Base-by-base conservation (phyloP, 2,329 filamentous ascomycete species). In the Fusarium sp. region DNA sequence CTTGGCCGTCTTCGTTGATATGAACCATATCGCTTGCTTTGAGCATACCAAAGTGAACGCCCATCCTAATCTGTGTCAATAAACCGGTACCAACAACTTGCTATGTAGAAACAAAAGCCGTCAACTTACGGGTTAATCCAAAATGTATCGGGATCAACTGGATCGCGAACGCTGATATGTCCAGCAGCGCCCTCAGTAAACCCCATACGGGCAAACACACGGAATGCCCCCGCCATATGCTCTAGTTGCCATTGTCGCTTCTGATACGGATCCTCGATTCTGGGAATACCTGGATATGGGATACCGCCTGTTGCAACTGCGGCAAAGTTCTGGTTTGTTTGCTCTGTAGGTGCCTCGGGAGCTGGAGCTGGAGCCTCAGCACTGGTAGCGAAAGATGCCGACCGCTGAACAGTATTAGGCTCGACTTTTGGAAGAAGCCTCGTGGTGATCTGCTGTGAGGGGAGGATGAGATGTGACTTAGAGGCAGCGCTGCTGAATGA, bases 121-220 rank as follows among this genome's bases (percentile, higher is more conserved):
- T 6, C 10, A 3, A 62, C 76, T 66, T 17, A 77, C 7, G 88
- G 88, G 72, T 91, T 91, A 50, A 89, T 91, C 89, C 89, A 91
- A 76, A 91, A 90, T 0, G 83, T 84, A 62, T 87, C 78, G 0
- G 82, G 80, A 66, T 86, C 79, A 68, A 90, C 86, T 0, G 89
- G 88, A 71, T 91, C 89, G 9, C 89, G 83, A 1, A 91, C 86
- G 7, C 80, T 84, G 57, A 92, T 91, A 73, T 92, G 89, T 1
- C 89, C 89, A 15, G 82, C 82, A 77, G 89, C 89, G 40, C 89
- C 89, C 75, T 91, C 89, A 0, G 85, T 87, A 76, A 79, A 85
- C 9, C 84, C 83, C 45, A 81, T 71, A 34, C 82, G 80, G 1
- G 81, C 80, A 74, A 85, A 85, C 8, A 84, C 80, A 26, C 84